These are phyloP conservation scores for Aspergillus sp. DNA, from an alignment of 2,329 filamentous ascomycete genomes.

Conservation along the genomic window DNA sequence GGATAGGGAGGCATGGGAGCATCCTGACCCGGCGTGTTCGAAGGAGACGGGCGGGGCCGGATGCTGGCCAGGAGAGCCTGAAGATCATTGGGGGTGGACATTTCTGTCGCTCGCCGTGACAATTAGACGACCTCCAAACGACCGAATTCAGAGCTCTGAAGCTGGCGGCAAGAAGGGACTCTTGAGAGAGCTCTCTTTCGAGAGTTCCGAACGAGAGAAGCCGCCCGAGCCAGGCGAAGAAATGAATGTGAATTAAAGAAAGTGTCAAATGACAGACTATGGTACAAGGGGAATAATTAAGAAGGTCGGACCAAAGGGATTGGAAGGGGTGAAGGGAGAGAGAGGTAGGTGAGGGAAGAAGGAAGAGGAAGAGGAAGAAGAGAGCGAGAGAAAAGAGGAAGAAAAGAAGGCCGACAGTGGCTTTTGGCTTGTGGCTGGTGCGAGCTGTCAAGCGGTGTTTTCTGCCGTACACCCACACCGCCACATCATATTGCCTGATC, in stretches of 20 bases:
- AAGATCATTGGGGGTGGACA: slow-evolving; percentile 48
- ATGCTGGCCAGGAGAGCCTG: slow-evolving; percentile 49
- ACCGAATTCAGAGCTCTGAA: slow-evolving; percentile 23
- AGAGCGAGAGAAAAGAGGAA: slow-evolving; percentile 17
- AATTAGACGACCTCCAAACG: slow-evolving; percentile 29
- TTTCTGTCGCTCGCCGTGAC: slow-evolving; percentile 41
- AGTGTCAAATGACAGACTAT: slow-evolving; percentile 16
- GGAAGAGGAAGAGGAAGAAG: slow-evolving; percentile 15
- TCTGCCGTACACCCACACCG: neutral
- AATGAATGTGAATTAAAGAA: slow-evolving; percentile 15
- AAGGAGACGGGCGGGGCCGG: slow-evolving; percentile 40
- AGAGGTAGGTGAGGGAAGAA: slow-evolving; percentile 7
- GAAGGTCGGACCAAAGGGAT: slow-evolving; percentile 3
- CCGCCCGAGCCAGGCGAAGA: neutral
- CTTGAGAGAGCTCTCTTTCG: slow-evolving; percentile 33
- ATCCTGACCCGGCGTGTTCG: slow-evolving; percentile 31
- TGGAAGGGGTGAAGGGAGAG: slow-evolving; percentile 17
- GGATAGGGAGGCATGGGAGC: slow-evolving; percentile 26
- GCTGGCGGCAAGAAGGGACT: slow-evolving; percentile 11
- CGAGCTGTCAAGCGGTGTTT: neutral
- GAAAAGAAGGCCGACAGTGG: slow-evolving; percentile 21
- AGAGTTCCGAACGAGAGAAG: slow-evolving; percentile 22
- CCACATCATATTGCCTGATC: neutral
- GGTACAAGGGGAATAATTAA: slow-evolving; percentile 11
- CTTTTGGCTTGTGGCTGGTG: slow-evolving; percentile 21